Conservation (phyloP, 75 land plant species). For the Cunninghamia lanceolata region DNA sequence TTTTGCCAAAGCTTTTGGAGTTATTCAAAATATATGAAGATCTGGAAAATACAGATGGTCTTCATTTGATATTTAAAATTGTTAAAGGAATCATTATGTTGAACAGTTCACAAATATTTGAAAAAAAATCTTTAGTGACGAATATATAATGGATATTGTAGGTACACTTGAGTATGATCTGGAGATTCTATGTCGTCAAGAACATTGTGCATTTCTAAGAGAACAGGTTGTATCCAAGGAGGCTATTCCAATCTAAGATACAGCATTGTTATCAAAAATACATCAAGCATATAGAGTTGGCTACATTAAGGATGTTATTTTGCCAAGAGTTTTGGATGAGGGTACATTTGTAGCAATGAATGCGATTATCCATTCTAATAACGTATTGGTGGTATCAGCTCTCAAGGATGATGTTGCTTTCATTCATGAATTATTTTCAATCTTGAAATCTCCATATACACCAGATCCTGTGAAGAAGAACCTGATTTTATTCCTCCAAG, state of each 20-base stretch:
- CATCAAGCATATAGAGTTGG: conserved; percentile 93
- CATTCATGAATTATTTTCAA: conserved; percentile 73
- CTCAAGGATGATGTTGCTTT: conserved; percentile 77
- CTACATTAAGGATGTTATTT: no score
- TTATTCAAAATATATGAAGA: conserved; percentile 88
- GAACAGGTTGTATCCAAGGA: conserved; percentile 92
- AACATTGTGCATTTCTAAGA: conserved; percentile 74
- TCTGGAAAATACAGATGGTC: no score
- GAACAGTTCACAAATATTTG: conserved; percentile 73
- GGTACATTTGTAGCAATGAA: no score
- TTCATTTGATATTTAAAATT: no score
- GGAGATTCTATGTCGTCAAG: conserved; percentile 48
- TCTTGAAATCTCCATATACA: conserved; percentile 59
- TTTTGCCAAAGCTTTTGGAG: conserved; percentile 72
- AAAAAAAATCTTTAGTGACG: conserved; percentile 83
- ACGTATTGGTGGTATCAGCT: no score
- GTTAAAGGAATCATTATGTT: no score
- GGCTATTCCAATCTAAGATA: conserved; percentile 86
- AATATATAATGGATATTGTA: conserved; percentile 81
- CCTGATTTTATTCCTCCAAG: no score
- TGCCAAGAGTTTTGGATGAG: no score
- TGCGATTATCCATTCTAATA: no score
- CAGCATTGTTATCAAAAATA: conserved; percentile 70
- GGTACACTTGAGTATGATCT: conserved; percentile 96
- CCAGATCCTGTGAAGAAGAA: conserved; percentile 57